These are phyloP conservation scores for Tuber borchii DNA, from an alignment of 495 filamentous ascomycete species.

Conservation along the genomic window DNA sequence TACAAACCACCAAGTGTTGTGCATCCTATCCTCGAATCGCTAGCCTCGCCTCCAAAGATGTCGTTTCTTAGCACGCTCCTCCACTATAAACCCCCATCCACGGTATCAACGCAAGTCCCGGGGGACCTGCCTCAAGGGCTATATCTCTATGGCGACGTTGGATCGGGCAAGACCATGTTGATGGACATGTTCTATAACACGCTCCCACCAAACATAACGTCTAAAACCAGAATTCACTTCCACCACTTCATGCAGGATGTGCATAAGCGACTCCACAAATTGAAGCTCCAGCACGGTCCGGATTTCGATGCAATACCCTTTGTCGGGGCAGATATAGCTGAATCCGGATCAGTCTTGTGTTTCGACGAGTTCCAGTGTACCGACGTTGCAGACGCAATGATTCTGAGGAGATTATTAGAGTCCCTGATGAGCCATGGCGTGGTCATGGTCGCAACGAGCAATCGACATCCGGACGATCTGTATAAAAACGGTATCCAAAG, in stretches of 20 bases:
- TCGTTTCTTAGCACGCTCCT: slow-evolving; percentile 64
- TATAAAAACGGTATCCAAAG: slow-evolving; percentile 98
- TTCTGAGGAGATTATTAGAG: slow-evolving; percentile 81
- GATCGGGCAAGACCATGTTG: slow-evolving; percentile 97
- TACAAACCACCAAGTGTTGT: slow-evolving; percentile 68
- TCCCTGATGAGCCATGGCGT: slow-evolving; percentile 91
- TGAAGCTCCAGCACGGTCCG: slow-evolving; percentile 81
- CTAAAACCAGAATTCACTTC: slow-evolving; percentile 95
- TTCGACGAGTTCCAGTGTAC: slow-evolving; percentile 99
- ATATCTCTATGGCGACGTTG: slow-evolving; percentile 95
- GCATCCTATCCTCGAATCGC: slow-evolving; percentile 67
- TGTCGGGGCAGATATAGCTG: slow-evolving; percentile 85
- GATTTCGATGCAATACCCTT: slow-evolving; percentile 90
- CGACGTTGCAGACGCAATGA: slow-evolving; percentile 98
- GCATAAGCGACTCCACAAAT: slow-evolving; percentile 80
- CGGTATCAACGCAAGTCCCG: slow-evolving; percentile 52
- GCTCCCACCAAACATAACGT: slow-evolving; percentile 67
- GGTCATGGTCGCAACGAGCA: slow-evolving; percentile 92
- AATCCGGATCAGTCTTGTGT: slow-evolving; percentile 76
- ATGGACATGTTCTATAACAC: slow-evolving; percentile 99
- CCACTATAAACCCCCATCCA: slow-evolving; percentile 45
- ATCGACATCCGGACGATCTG: slow-evolving; percentile 88
- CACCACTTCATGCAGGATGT: slow-evolving; percentile 99
- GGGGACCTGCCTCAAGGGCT: slow-evolving; percentile 73
- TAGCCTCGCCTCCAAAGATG: slow-evolving; percentile 47